Percentiles rank a stretch among this genome's conserved stretches.
Evolutionary conservation across 2,329 filamentous ascomycete genomes (phyloP).

Genomic region (Endoconidiophora polonica): DNA sequence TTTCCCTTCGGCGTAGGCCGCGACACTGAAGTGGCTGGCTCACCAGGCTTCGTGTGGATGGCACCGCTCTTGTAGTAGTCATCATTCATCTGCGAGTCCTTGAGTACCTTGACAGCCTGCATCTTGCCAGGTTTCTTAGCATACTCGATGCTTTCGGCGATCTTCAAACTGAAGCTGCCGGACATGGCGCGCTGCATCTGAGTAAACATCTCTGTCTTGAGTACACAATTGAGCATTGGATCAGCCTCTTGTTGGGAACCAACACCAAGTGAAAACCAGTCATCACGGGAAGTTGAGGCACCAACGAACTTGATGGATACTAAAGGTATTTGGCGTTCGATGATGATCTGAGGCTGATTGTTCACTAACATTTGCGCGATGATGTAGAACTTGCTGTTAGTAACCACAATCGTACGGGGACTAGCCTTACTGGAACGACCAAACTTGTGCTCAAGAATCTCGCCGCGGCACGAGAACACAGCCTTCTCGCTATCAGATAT

Average conservation of each 20-base stretch:
- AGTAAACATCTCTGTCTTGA: slow-evolving; percentile 96
- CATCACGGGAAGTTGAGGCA: slow-evolving; percentile 66
- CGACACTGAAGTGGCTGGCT: slow-evolving; percentile 67
- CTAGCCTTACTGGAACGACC: slow-evolving; percentile 89
- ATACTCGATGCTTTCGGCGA: slow-evolving; percentile 77
- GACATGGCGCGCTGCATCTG: slow-evolving; percentile 70
- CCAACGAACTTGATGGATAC: slow-evolving; percentile 81
- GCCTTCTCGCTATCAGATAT: slow-evolving; percentile 57
- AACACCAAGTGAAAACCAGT: slow-evolving; percentile 89
- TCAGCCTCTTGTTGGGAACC: slow-evolving; percentile 86
- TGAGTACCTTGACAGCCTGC: slow-evolving; percentile 73
- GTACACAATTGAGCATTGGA: slow-evolving; percentile 78
- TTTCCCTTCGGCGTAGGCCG: slow-evolving; percentile 76
- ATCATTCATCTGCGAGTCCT: slow-evolving; percentile 59
- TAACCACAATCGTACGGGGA: slow-evolving; percentile 70
- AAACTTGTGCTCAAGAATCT: slow-evolving; percentile 84
- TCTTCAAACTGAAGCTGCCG: slow-evolving; percentile 64
- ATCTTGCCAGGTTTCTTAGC: slow-evolving; percentile 96
- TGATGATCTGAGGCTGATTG: slow-evolving; percentile 60
- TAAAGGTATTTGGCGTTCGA: slow-evolving; percentile 68
- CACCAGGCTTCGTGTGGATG: slow-evolving; percentile 72
- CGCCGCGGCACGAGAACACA: slow-evolving; percentile 80
- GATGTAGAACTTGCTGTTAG: slow-evolving; percentile 74
- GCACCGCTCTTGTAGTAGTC: slow-evolving; percentile 91
- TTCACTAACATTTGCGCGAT: slow-evolving; percentile 72